Conservation (phyloP, 768 basidiomycete species). For the Mrakia frigida region DNA sequence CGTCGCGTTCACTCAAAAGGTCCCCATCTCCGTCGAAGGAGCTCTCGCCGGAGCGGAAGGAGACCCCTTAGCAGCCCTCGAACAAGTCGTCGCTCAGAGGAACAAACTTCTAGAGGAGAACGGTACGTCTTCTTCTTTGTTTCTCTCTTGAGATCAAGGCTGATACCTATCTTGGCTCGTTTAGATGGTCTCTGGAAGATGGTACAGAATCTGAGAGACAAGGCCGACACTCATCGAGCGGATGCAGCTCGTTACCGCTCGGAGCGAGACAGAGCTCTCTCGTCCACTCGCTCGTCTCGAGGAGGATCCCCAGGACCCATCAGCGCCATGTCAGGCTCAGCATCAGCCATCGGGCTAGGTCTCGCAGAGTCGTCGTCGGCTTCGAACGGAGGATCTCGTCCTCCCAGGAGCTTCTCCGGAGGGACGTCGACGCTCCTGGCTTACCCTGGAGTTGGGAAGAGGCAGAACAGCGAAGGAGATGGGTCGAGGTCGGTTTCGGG, state of each 20-base stretch:
- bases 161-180: neutral
- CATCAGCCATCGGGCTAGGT: conserved; percentile 6
- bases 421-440: conserved; percentile 11
- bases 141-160: neutral
- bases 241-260: conserved; percentile 4
- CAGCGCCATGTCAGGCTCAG: conserved; percentile 1
- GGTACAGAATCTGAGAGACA: neutral
- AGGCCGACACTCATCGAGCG: neutral
- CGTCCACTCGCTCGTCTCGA: neutral
- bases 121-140: neutral
- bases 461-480: conserved; percentile 8
- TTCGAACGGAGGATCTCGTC: neutral
- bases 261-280: neutral
- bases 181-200: conserved; percentile 22
- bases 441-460: neutral
- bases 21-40: conserved; percentile 55
- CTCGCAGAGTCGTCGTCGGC: neutral
- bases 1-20: neutral
- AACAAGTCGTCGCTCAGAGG: conserved; percentile 70
- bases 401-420: conserved; percentile 20
- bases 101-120: conserved; percentile 47
- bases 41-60: conserved; percentile 41
- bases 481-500: neutral
- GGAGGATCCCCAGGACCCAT: neutral
- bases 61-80: conserved; percentile 54